Evolutionary conservation across 306 rosid genomes (phyloP), one percentile per base, ranked within the genome.

Genomic region (Ormosia emarginata): DNA sequence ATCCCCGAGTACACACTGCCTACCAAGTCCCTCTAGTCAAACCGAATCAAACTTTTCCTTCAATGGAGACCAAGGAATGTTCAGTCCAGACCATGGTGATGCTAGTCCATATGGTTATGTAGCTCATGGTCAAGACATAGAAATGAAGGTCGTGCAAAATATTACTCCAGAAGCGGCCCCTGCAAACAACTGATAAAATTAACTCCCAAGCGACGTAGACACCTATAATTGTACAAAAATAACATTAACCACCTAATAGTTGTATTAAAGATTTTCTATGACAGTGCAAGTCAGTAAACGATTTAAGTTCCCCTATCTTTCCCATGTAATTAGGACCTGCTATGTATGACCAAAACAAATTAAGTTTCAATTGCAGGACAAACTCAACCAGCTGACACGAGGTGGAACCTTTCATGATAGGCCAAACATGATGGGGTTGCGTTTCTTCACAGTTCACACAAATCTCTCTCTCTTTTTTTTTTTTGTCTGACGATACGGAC

Each of bases 1-100:
- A 15, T 78, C 87, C 2, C 89, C 83, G 53, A 71, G 78, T 70
- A 67, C 82, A 34, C 82, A 85, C 12, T 80, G 61, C 58, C 82
- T 84, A 0, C 86, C 85, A 53, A 86, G 91, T 59, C 89, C 88
- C 0, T 78, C 63, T 11, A 47, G 67, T 49, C 82, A 69, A 57
- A 37, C 81, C 0, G 81, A 84, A 4, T 85, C 68, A 10, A 11
- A 78, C 34, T n/a, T 75, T 7, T 18, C 83, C 1, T 15, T 64
- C 29, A 2, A 6, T 36, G 84, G 59, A 55, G 76, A 77, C 8
- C 83, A 46, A 12, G 83, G 76, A 71, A 65, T 55, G 15, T 67
- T 30, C n/a, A 74, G 41, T 41, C 70, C 86, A 24, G 49, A 72
- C 2, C 3, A 53, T 43, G 30, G 13, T 24, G 58, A 56, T 29